Evolutionary conservation across 2,329 filamentous ascomycete genomes (phyloP), one percentile per base, ranked within the genome.

Genomic region (Claviceps africana): DNA sequence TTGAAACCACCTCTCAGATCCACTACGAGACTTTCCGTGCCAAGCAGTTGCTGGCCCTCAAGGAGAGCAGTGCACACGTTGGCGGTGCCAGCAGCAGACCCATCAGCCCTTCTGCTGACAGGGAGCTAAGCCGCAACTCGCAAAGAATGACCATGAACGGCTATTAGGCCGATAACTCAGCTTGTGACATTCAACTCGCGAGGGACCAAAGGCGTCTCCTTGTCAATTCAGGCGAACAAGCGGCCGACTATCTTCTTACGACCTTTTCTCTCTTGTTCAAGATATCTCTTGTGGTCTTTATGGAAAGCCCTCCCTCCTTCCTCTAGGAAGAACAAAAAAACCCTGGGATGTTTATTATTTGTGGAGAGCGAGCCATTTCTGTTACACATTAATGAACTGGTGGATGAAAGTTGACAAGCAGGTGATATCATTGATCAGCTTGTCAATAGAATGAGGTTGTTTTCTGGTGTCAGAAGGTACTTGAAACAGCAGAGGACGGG

Each of bases 21-120:
- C 93, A 98, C 79, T 98, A 98, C 78, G 93, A 98, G 79, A 95
- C 89, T 55, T 98, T 98, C 90, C 90, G 93, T 72, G 90, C 93
- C 64, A 98, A 98, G 83, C 93, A 98, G 73, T 78, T 98, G 64
- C 76, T 98, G 66, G 93, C 93, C 54, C 80, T 98, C 68, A 98
- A 97, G 82, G 93, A 98, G 78, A 95, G 86, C 78, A 95, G 88
- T 66, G 88, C 88, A 61, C 86, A 88, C 59, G 86, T 83, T 59
- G 75, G 82, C 61, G 81, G 82, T 60, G 81, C 84, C 59, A 93
- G 88, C 75, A 67, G 67, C 63, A 81, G 91, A 69, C 93, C 93
- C 65, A 98, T 98, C 76, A 95, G 88, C 68, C 93, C 93, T 55
- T 80, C 89, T 56, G 91, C 93, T 53, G 93, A 98, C 60, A 83